Base-by-base conservation (phyloP, 495 filamentous ascomycete genomes). In the Lasiosphaeris hirsuta region DNA sequence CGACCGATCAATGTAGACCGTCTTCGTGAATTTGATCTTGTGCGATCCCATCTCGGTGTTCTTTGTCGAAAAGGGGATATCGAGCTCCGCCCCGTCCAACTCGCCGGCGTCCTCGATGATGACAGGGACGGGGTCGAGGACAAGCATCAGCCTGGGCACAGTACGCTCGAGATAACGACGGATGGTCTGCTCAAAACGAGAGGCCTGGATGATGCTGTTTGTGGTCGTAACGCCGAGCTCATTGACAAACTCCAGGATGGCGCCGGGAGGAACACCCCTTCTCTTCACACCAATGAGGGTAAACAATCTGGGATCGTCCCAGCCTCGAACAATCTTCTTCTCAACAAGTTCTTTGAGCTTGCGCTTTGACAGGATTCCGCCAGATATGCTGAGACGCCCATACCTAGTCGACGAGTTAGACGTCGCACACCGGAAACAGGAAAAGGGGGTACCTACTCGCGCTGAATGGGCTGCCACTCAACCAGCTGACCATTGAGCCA, bases 231-330 rank as follows among this genome's bases (percentile, higher is more conserved):
- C 92, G 18, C 92, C 92, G 35, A 96, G 85, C 55, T 94, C 90
- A 63, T 90, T 89, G 59, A 96, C 85, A 65, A 96, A 96, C 45
- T 86, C 82, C 38, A 93, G 82, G 17, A 96, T 90, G 2, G 92
- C 92, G 7, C 88, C 88, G 0, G 92, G 91, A 3, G 92, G 92
- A 7, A 96, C 79, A 67, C 92, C 90, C 38, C 91, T 82, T 17
- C 92, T 84, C 15, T 87, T 84, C 18, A 96, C 81, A 5, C 84
- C 90, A 51, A 93, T 90, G n/a, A 96, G 75, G 0, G 92, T 96
- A 74, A 89, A 95, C 4, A 96, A 83, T 14, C 92, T 81, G 0
- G 92, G 92, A 64, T 96, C 92, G 55, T 96, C 89, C 89, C 91
- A 96, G 54, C 83, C 88, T 10, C 86, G 81, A 17, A 96, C 91